Percentiles rank a stretch among this genome's conserved stretches.
phyloP scores from a whole-genome alignment of 345 rosid genomes.

The Eucalyptus brandiana region DNA sequence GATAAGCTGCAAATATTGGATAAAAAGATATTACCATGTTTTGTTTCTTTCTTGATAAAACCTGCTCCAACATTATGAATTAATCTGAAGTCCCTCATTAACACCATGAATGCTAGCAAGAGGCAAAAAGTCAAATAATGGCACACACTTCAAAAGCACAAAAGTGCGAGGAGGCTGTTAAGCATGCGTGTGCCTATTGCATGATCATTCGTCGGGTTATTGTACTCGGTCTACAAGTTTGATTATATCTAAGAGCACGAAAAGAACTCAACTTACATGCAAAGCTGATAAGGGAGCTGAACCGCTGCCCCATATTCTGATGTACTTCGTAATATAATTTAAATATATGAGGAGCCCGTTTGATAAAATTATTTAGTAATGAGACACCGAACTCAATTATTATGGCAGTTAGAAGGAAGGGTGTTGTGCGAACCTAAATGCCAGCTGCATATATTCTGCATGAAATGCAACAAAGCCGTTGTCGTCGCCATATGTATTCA shows the following conservation, averaged over 20 bases:
- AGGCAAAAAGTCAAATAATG: not conserved
- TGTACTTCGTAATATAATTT: not conserved
- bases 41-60: not conserved
- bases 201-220: not conserved
- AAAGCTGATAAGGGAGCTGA: not conserved
- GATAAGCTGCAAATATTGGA: not conserved
- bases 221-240: not conserved
- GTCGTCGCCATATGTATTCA: not conserved
- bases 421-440: not conserved
- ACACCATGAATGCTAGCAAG: not conserved
- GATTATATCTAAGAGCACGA: not conserved
- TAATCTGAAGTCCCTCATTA: not conserved
- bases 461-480: not conserved
- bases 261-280: not conserved
- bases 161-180: not conserved
- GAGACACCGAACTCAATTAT: not conserved
- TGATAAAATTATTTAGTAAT: not conserved
- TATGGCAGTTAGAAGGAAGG: not conserved
- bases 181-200: not conserved
- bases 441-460: not conserved
- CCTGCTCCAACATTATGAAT: not conserved
- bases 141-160: not conserved
- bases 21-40: not conserved
- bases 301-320: not conserved
- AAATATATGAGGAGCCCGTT: not conserved